A percentile compares a stretch with the other conserved stretches of the same genome.
phyloP scores from a whole-genome alignment of 2,329 filamentous ascomycete species.

The Cadophora sp. region DNA sequence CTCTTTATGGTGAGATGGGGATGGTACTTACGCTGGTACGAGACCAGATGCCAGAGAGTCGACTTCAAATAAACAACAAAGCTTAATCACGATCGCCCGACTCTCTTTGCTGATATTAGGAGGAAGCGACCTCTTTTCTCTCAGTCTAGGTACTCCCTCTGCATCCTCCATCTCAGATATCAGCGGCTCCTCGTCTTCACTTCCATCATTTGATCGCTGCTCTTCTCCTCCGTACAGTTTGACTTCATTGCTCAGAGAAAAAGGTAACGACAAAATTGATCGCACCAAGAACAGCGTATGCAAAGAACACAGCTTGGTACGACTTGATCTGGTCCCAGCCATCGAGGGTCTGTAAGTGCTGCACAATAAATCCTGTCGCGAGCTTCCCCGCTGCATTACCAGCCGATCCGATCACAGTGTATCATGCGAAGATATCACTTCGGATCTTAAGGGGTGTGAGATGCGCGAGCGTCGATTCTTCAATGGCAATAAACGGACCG shows the following conservation, averaged over 20 bases:
- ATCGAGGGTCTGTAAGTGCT: slow-evolving; percentile 51
- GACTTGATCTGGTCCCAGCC: slow-evolving; percentile 54
- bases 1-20: slow-evolving; percentile 17
- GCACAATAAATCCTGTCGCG: slow-evolving; percentile 64
- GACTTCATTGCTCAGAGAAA: slow-evolving; percentile 53
- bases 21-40: slow-evolving; percentile 62
- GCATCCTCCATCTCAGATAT: background rate
- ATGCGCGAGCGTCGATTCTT: slow-evolving; percentile 65
- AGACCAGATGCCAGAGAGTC: slow-evolving; percentile 76
- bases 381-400: slow-evolving; percentile 67
- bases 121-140: slow-evolving; percentile 49
- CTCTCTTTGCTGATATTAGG: slow-evolving; percentile 64
- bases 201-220: background rate
- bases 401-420: slow-evolving; percentile 61
- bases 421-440: slow-evolving; percentile 68
- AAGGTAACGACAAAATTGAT: slow-evolving; percentile 61
- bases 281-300: slow-evolving; percentile 62
- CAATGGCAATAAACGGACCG: slow-evolving; percentile 66
- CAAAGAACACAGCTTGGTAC: slow-evolving; percentile 62
- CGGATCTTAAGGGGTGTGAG: slow-evolving; percentile 53
- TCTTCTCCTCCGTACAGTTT: slow-evolving; percentile 27
- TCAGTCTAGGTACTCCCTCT: slow-evolving; percentile 37
- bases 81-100: slow-evolving; percentile 58
- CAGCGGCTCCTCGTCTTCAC: slow-evolving; percentile 16
- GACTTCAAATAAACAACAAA: slow-evolving; percentile 71